Evolutionary conservation across 306 rosid species (phyloP).

Genomic region (Glycyrrhiza uralensis): DNA sequence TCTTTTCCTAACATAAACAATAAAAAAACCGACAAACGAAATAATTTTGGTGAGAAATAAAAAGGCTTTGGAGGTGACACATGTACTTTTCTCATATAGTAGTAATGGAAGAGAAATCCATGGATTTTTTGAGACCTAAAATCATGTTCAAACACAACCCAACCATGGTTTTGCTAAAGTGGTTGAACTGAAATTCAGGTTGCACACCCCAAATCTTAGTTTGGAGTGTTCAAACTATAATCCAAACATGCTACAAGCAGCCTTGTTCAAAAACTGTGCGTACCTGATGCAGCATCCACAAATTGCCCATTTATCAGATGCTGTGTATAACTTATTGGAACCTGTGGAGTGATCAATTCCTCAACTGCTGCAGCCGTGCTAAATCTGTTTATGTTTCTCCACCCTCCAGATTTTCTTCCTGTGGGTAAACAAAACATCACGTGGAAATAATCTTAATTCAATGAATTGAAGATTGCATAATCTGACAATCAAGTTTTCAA

Average conservation of each 20-base stretch:
- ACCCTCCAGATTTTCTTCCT: slow-evolving; percentile 51
- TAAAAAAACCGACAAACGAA: too few relatives aligned
- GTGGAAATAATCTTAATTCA: background rate
- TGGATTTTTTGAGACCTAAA: background rate
- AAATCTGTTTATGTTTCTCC: slow-evolving; percentile 37
- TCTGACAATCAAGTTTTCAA: background rate
- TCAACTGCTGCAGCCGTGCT: slow-evolving; percentile 65
- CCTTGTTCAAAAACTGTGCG: background rate
- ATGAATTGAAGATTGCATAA: background rate
- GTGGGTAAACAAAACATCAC: slow-evolving; percentile 9
- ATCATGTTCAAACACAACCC: background rate
- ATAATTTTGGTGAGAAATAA: too few relatives aligned
- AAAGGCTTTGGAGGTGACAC: too few relatives aligned
- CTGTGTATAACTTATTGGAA: slow-evolving; percentile 60
- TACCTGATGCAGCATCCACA: slow-evolving; percentile 89
- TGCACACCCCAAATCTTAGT: too few relatives aligned
- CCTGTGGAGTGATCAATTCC: slow-evolving; percentile 65
- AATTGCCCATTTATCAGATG: slow-evolving; percentile 75
- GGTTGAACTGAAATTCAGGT: too few relatives aligned
- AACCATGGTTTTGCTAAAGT: background rate
- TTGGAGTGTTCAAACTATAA: background rate
- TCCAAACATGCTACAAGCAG: background rate
- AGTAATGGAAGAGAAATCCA: too few relatives aligned
- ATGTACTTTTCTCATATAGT: too few relatives aligned
- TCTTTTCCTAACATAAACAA: too few relatives aligned